Conservation (phyloP, 305 asterid species). For the Fraxinus baroniana region DNA sequence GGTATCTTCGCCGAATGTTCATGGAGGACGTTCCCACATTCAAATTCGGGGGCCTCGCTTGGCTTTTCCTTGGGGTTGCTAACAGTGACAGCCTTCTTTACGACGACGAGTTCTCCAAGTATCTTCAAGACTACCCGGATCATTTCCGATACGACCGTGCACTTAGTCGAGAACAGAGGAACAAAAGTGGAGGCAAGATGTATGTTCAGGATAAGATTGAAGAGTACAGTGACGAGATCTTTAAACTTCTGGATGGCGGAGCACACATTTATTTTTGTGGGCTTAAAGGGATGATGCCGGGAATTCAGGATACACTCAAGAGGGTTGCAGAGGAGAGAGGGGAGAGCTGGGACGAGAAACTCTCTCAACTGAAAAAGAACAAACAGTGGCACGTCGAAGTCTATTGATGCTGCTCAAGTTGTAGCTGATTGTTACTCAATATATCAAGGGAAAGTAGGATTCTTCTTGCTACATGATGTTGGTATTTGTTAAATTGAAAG, state of each 20-base stretch:
- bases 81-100: slow-evolving; percentile 84
- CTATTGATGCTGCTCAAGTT: slow-evolving; percentile 36
- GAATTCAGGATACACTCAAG: slow-evolving; percentile 89
- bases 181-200: slow-evolving; percentile 91
- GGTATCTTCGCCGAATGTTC: slow-evolving; percentile 96
- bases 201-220: slow-evolving; percentile 96
- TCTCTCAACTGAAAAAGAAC: slow-evolving; percentile 77
- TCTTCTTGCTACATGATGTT: not conserved
- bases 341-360: slow-evolving; percentile 90
- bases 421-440: not conserved
- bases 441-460: not conserved
- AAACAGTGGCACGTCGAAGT: slow-evolving; percentile 99
- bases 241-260: slow-evolving; percentile 79
- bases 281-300: slow-evolving; percentile 98
- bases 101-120: slow-evolving; percentile 78
- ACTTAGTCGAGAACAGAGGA: slow-evolving; percentile 88
- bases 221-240: slow-evolving; percentile 88
- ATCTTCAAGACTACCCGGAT: slow-evolving; percentile 68
- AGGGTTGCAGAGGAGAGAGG: slow-evolving; percentile 83
- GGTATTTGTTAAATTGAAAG: not conserved
- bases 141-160: slow-evolving; percentile 84
- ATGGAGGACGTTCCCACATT: slow-evolving; percentile 75
- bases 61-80: slow-evolving; percentile 99
- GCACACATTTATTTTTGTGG: slow-evolving; percentile 97
- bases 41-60: slow-evolving; percentile 87